Percentiles rank a stretch among this genome's conserved stretches.
Evolutionary conservation across 768 basidiomycete genomes (phyloP).

Genomic region (Lentinula guzmanii): DNA sequence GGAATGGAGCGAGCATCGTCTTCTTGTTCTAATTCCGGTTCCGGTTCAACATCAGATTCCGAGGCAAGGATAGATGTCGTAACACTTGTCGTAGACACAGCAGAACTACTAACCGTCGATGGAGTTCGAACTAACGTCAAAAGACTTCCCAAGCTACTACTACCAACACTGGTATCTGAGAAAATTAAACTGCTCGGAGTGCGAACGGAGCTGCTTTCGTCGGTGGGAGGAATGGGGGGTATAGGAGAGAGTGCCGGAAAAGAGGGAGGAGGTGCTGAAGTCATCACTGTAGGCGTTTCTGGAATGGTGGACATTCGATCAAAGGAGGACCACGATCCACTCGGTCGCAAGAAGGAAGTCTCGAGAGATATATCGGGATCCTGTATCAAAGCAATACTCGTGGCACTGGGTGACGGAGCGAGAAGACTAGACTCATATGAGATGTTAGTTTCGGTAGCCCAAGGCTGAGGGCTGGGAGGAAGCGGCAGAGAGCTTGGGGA

Average conservation of each 20-base stretch:
- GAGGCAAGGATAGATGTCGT: conserved; percentile 31
- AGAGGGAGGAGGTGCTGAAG: conserved; percentile 23
- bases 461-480: conserved; percentile 21
- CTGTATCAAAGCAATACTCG: conserved; percentile 50
- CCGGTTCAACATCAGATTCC: conserved; percentile 16
- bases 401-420: conserved; percentile 60
- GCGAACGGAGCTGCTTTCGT: conserved; percentile 4
- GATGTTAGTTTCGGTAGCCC: conserved; percentile 58
- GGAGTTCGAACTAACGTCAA: conserved; percentile 32
- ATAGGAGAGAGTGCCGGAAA: conserved; percentile 28
- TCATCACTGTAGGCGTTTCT: conserved; percentile 21
- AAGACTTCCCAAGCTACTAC: conserved; percentile 19
- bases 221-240: conserved; percentile 20
- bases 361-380: conserved; percentile 62
- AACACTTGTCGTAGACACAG: conserved; percentile 38
- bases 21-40: conserved; percentile 3
- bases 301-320: conserved; percentile 42
- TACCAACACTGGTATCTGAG: not conserved
- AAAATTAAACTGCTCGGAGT: conserved; percentile 3
- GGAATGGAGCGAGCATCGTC: conserved; percentile 9
- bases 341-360: conserved; percentile 68
- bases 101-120: conserved; percentile 29
- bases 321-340: conserved; percentile 39
- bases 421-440: conserved; percentile 79
- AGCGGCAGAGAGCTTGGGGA: conserved; percentile 29